These are phyloP conservation scores for Diplogelasinospora grovesii DNA, from an alignment of 495 filamentous ascomycete genomes.

Conservation along the genomic window DNA sequence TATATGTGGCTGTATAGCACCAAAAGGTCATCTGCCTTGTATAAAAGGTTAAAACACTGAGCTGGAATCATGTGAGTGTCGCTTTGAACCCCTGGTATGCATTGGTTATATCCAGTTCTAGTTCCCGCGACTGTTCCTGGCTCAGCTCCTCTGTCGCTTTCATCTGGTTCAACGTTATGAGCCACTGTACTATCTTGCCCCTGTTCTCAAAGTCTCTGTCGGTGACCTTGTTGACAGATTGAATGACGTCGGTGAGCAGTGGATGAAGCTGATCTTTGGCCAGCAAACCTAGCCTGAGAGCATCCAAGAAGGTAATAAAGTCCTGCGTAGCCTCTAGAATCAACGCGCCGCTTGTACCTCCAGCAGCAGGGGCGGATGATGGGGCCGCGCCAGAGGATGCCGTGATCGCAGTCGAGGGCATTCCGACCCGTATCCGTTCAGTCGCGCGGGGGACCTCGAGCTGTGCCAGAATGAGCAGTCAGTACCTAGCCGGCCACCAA, in stretches of 20 bases:
- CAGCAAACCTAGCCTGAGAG: conserved; percentile 76
- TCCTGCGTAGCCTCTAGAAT: conserved; percentile 88
- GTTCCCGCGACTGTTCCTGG: conserved; percentile 79
- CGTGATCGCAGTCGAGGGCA: conserved; percentile 58
- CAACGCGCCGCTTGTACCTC: conserved; percentile 60
- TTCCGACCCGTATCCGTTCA: conserved; percentile 82
- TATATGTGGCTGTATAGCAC: too few species aligned
- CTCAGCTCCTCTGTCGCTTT: conserved; percentile 84
- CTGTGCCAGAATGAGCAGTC: conserved; percentile 36
- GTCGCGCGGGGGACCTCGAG: conserved; percentile 93
- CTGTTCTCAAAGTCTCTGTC: conserved; percentile 87
- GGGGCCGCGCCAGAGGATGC: conserved; percentile 43
- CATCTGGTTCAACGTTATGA: conserved; percentile 97
- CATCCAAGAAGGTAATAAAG: conserved; percentile 97
- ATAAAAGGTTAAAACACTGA: too few species aligned
- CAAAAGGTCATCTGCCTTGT: not conserved
- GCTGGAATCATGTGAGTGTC: conserved; percentile 29
- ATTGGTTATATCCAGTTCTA: conserved; percentile 81
- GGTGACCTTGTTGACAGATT: conserved; percentile 92
- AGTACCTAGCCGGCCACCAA: not conserved
- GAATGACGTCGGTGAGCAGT: conserved; percentile 86
- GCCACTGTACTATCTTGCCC: conserved; percentile 96
- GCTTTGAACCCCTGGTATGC: conserved; percentile 88
- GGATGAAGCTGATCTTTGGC: conserved; percentile 96
- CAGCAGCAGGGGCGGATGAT: conserved; percentile 37